phyloP scores from a whole-genome alignment of 768 basidiomycete genomes.

The Boletus sp. region DNA sequence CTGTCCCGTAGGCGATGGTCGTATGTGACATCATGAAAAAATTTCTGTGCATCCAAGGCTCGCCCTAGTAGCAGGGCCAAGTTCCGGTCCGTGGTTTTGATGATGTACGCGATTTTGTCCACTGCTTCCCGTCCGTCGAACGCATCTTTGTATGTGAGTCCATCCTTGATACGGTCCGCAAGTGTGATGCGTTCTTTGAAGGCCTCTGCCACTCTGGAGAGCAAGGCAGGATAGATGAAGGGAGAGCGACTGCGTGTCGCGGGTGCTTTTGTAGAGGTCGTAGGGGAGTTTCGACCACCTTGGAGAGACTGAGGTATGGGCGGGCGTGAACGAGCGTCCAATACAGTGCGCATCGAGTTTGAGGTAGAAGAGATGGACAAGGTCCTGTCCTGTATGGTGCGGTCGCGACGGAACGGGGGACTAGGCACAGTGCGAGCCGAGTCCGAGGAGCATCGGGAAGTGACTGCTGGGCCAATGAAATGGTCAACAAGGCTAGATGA shows the following conservation, averaged over 20 bases:
- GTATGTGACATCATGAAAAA: slow-evolving; percentile 99
- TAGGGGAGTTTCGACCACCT: slow-evolving; percentile 38
- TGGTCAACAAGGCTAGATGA: slow-evolving; percentile 40
- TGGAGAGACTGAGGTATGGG: slow-evolving; percentile 35
- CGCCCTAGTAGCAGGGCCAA: slow-evolving; percentile 92
- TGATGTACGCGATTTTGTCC: slow-evolving; percentile 95
- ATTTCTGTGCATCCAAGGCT: slow-evolving; percentile 96
- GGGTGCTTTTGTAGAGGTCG: slow-evolving; percentile 34
- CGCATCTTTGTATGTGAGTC: slow-evolving; percentile 91
- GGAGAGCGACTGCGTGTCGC: slow-evolving; percentile 53
- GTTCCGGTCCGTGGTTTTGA: slow-evolving; percentile 97
- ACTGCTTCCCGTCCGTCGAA: slow-evolving; percentile 98
- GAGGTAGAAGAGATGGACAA: slow-evolving; percentile 74
- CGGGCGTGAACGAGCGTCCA: slow-evolving; percentile 37
- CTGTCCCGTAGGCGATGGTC: slow-evolving; percentile 94
- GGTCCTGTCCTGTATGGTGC: slow-evolving; percentile 62
- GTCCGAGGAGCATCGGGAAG: slow-evolving; percentile 64
- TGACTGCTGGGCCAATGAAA: slow-evolving; percentile 14
- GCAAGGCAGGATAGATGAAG: slow-evolving; percentile 90
- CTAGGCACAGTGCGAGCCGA: slow-evolving; percentile 61
- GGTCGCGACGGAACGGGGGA: slow-evolving; percentile 53
- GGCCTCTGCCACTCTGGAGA: slow-evolving; percentile 91
- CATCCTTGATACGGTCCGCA: slow-evolving; percentile 86
- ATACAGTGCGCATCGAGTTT: slow-evolving; percentile 44
- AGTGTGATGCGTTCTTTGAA: slow-evolving; percentile 81